A percentile compares a stretch with the other conserved stretches of the same genome.
phyloP scores from a whole-genome alignment of 1,284 basidiomycete species.

The Moesziomyces sp. region DNA sequence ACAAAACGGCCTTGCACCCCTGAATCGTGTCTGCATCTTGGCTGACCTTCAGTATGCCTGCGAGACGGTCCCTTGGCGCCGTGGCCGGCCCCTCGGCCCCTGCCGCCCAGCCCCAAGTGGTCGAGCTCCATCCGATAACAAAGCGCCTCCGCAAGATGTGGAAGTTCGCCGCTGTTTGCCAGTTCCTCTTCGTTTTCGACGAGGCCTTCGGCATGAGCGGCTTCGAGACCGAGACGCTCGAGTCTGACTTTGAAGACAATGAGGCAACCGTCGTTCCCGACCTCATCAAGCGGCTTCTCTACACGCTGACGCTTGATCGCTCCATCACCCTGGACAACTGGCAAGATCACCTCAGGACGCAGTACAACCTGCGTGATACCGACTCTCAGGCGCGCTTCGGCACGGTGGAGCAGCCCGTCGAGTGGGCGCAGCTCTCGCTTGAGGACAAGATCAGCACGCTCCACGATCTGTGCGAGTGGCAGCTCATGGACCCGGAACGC shows the following conservation, averaged over 20 bases:
- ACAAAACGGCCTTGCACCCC: background rate
- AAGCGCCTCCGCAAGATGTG: constrained; percentile 55
- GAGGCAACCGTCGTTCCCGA: constrained; percentile 69
- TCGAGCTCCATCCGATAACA: constrained; percentile 50
- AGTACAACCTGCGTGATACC: constrained; percentile 47
- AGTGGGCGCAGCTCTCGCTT: constrained; percentile 70
- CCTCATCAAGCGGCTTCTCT: constrained; percentile 70
- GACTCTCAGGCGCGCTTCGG: constrained; percentile 44
- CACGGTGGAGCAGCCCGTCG: constrained; percentile 52
- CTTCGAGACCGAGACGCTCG: constrained; percentile 67
- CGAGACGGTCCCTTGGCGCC: constrained; percentile 32
- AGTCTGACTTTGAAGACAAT: constrained; percentile 70
- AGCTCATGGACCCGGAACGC: constrained; percentile 70
- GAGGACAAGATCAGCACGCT: constrained; percentile 69
- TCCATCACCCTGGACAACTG: constrained; percentile 67
- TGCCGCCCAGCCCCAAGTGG: constrained; percentile 11
- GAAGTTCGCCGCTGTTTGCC: constrained; percentile 66
- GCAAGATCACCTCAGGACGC: constrained; percentile 49
- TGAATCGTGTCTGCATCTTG: background rate
- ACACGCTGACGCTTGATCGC: constrained; percentile 71
- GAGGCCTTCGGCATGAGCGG: constrained; percentile 65
- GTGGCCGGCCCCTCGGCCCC: constrained; percentile 38
- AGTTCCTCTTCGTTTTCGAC: constrained; percentile 66
- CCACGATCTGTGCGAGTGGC: constrained; percentile 71
- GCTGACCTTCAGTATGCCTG: constrained; percentile 17